phyloP scores from a whole-genome alignment of 75 land plant species.

The Selaginella moellendorffii region DNA sequence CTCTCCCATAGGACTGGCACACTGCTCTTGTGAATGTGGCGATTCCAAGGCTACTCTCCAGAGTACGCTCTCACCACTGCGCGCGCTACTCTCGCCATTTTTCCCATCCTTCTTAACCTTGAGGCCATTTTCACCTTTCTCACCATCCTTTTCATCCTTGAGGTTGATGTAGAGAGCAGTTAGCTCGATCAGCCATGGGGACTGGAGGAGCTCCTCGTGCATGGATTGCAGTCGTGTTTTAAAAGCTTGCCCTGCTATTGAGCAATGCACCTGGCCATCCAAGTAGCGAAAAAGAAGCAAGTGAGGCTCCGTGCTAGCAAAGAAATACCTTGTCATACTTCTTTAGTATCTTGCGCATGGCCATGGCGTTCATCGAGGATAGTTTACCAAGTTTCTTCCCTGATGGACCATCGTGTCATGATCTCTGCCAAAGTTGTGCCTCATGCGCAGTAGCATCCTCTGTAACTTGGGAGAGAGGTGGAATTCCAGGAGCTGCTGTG shows the following conservation, averaged over 20 bases:
- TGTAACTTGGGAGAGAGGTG: too few species aligned
- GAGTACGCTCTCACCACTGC: constrained; percentile 12
- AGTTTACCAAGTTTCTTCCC: constrained; percentile 51
- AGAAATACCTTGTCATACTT: too few species aligned
- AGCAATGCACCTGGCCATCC: constrained; percentile 44
- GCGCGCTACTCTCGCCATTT: too few species aligned
- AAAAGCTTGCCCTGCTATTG: constrained; percentile 50
- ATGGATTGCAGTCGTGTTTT: constrained; percentile 44
- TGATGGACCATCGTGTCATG: too few species aligned
- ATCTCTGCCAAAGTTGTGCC: too few species aligned
- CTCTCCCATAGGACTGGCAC: constrained; percentile 27
- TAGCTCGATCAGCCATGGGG: too few species aligned
- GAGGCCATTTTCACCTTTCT: too few species aligned
- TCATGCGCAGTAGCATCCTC: too few species aligned
- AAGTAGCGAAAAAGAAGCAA: too few species aligned
- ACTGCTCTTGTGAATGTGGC: constrained; percentile 36
- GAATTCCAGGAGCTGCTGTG: constrained; percentile 40
- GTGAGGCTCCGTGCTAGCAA: background rate
- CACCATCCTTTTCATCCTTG: too few species aligned
- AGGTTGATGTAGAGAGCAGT: constrained; percentile 62
- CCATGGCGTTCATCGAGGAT: constrained; percentile 67
- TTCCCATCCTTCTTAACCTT: too few species aligned
- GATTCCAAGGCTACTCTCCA: constrained; percentile 19
- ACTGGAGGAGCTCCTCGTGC: too few species aligned
- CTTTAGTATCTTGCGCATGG: constrained; percentile 70